Conservation (phyloP, 2,329 filamentous ascomycete species). For the Aspergillus niger region DNA sequence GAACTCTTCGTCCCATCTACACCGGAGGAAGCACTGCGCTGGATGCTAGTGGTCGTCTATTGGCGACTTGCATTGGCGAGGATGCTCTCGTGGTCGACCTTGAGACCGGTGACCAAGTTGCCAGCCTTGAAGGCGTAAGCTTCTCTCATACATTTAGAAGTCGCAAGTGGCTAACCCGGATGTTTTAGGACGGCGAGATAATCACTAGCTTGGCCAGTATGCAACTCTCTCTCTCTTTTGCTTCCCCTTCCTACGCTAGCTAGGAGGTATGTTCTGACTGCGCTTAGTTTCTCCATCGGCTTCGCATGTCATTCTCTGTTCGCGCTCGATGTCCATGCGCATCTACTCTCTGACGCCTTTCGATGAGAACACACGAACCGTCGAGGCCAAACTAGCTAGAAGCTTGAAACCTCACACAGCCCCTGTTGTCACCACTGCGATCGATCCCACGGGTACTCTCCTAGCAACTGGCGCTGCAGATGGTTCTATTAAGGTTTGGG, state of each 20-base stretch:
- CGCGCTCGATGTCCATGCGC: conserved; percentile 92
- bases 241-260: neutral
- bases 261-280: neutral
- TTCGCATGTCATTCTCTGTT: conserved; percentile 87
- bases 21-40: conserved; percentile 86
- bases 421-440: conserved; percentile 81
- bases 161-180: conserved; percentile 18
- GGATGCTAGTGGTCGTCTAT: conserved; percentile 75
- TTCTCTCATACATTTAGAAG: conserved; percentile 19
- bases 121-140: conserved; percentile 81
- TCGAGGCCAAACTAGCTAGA: conserved; percentile 70
- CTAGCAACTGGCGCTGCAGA: conserved; percentile 92
- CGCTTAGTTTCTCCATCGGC: conserved; percentile 77
- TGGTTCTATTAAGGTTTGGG: conserved; percentile 94
- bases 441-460: conserved; percentile 84
- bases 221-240: conserved; percentile 17
- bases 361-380: conserved; percentile 55
- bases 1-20: conserved; percentile 88
- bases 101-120: conserved; percentile 77
- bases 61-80: conserved; percentile 89
- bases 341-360: conserved; percentile 74
- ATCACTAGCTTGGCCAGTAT: conserved; percentile 49
- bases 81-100: conserved; percentile 87
- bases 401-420: conserved; percentile 88
- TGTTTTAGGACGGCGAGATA: conserved; percentile 63